Percentiles rank a stretch among this genome's conserved stretches.
Conservation (phyloP, 2,329 filamentous ascomycete species). For the Emmonsia crescens region DNA sequence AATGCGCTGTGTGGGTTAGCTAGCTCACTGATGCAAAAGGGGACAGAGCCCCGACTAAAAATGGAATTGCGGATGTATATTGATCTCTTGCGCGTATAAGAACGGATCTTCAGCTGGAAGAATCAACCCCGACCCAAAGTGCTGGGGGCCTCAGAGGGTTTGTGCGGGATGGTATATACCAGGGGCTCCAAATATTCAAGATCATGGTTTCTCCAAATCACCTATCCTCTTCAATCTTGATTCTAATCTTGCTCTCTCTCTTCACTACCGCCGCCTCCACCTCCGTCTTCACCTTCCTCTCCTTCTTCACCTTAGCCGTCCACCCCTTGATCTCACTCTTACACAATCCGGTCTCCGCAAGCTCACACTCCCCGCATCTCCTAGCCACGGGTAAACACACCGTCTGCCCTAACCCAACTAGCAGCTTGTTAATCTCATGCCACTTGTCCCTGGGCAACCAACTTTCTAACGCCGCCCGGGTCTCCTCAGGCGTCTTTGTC, state of each 20-base stretch:
- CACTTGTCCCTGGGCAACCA: constrained; percentile 80
- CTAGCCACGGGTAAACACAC: constrained; percentile 71
- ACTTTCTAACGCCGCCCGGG: constrained; percentile 59
- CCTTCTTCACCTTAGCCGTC: constrained; percentile 44
- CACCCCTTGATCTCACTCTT: constrained; percentile 57
- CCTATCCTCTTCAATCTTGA: constrained; percentile 18
- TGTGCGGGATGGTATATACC: not conserved
- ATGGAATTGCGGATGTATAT: no score
- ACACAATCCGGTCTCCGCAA: constrained; percentile 68
- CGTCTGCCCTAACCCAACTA: constrained; percentile 81
- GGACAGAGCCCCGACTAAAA: no score
- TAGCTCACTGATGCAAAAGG: not conserved
- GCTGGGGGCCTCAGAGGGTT: no score
- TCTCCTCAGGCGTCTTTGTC: constrained; percentile 72
- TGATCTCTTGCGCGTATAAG: not conserved
- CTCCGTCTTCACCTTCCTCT: constrained; percentile 27
- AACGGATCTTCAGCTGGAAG: not conserved
- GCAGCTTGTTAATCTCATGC: constrained; percentile 83
- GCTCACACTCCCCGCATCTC: constrained; percentile 74
- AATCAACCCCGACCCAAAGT: not conserved
- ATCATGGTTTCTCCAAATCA: not conserved
- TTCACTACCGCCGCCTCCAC: constrained; percentile 7
- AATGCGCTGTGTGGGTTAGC: not conserved
- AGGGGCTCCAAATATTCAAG: not conserved
- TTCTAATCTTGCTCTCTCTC: constrained; percentile 9